phyloP scores from a whole-genome alignment of 257 asterid species.

The Petunia axillaris region DNA sequence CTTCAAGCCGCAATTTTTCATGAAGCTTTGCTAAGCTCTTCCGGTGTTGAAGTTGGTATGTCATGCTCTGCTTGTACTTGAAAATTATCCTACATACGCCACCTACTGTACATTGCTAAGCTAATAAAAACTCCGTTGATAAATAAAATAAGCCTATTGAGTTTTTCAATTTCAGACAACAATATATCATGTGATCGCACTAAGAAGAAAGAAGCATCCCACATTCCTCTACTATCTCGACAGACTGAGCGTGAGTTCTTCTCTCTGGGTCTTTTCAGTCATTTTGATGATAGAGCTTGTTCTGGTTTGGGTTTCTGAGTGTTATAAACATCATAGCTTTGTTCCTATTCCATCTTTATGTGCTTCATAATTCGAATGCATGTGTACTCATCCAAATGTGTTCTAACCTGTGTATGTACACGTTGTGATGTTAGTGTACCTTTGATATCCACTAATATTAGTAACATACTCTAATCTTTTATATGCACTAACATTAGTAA shows the following conservation, averaged over 20 bases:
- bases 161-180: slow-evolving; percentile 54
- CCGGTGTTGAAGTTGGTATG: slow-evolving; percentile 41
- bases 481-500: slow-evolving; percentile 16
- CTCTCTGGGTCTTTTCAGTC: not conserved
- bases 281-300: not conserved
- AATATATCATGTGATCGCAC: slow-evolving; percentile 36
- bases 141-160: slow-evolving; percentile 9
- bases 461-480: not conserved
- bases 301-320: not conserved
- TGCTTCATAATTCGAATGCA: not conserved
- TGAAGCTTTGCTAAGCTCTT: slow-evolving; percentile 66
- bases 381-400: not conserved
- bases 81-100: slow-evolving; percentile 26
- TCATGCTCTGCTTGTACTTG: slow-evolving; percentile 15
- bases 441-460: not conserved
- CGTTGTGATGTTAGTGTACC: not conserved
- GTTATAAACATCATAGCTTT: not conserved
- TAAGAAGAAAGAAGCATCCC: slow-evolving; percentile 66
- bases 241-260: slow-evolving; percentile 87
- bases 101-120: not conserved
- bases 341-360: not conserved
- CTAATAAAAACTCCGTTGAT: not conserved
- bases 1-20: slow-evolving; percentile 77
- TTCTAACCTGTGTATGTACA: not conserved
- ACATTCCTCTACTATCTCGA: slow-evolving; percentile 68